phyloP scores from a whole-genome alignment of 495 filamentous ascomycete species.

The Penicillium longicatenatum region DNA sequence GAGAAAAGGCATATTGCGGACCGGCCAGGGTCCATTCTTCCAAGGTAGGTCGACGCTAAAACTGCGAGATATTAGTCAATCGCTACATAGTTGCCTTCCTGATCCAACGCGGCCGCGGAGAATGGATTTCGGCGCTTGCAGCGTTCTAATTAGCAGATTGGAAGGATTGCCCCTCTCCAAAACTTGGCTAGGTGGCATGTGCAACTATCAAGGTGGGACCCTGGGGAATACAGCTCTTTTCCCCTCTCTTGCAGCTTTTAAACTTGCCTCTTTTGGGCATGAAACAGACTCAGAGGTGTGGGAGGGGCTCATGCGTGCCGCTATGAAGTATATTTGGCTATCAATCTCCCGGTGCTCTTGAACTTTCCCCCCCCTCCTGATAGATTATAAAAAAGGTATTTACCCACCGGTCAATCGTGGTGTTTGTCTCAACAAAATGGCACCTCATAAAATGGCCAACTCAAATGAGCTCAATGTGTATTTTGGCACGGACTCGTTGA shows the following conservation, averaged over 20 bases:
- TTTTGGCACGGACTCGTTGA: conserved; percentile 54
- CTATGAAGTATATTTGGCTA: background rate
- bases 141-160: conserved; percentile 8
- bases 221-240: conserved; percentile 8
- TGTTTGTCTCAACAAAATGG: conserved; percentile 7
- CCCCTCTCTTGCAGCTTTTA: background rate
- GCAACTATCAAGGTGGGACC: conserved; percentile 5
- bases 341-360: background rate
- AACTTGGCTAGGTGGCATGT: background rate
- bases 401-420: background rate
- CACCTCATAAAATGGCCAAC: conserved; percentile 33
- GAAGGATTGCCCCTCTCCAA: conserved; percentile 1
- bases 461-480: conserved; percentile 56
- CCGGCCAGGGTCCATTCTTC: background rate
- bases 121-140: conserved; percentile 21
- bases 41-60: too few species aligned
- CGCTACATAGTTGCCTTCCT: conserved; percentile 3
- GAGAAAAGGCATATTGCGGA: background rate
- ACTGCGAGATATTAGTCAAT: conserved; percentile 1
- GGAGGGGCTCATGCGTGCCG: conserved; percentile 3
- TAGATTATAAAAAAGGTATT: background rate
- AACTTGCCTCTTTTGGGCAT: background rate
- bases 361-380: too few species aligned
- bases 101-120: conserved; percentile 4
- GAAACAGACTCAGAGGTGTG: background rate